Percentiles rank a stretch among this genome's conserved stretches.
Conservation (phyloP, 768 basidiomycete genomes). For the Trametes meyenii region DNA sequence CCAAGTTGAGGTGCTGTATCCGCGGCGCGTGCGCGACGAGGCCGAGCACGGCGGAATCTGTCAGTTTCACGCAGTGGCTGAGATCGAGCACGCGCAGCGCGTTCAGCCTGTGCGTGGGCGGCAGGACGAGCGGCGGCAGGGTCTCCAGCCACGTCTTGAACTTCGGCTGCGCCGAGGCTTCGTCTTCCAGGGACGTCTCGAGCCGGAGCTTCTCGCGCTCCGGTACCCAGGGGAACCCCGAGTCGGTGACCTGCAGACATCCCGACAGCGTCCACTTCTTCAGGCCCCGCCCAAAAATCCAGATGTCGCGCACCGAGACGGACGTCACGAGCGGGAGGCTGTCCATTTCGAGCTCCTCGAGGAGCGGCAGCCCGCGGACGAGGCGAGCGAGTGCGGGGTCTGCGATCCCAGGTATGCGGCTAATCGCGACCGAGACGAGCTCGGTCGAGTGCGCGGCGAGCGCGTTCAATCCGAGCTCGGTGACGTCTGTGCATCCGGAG, state of each 20-base stretch:
- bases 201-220: conserved; percentile 9
- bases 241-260: conserved; percentile 77
- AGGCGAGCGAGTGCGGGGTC: conserved; percentile 66
- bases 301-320: conserved; percentile 75
- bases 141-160: conserved; percentile 63
- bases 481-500: conserved; percentile 71
- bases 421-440: conserved; percentile 53
- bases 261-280: conserved; percentile 76
- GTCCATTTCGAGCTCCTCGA: conserved; percentile 81
- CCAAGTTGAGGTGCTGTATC: conserved; percentile 74
- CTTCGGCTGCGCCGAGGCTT: conserved; percentile 18
- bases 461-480: conserved; percentile 76
- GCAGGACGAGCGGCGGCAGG: conserved; percentile 64
- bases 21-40: conserved; percentile 75
- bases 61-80: conserved; percentile 65
- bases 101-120: conserved; percentile 55
- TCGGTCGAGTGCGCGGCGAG: conserved; percentile 64
- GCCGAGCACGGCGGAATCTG: conserved; percentile 76
- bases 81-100: conserved; percentile 81
- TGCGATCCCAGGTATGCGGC: conserved; percentile 67
- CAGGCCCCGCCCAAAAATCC: conserved; percentile 78
- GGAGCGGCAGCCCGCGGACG: conserved; percentile 70
- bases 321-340: conserved; percentile 70
- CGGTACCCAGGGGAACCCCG: conserved; percentile 56
- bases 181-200: neutral